A percentile compares a stretch with the other conserved stretches of the same genome.
phyloP scores from a whole-genome alignment of 345 rosid genomes.

The thale cress (Arabidopsis thaliana) region DNA sequence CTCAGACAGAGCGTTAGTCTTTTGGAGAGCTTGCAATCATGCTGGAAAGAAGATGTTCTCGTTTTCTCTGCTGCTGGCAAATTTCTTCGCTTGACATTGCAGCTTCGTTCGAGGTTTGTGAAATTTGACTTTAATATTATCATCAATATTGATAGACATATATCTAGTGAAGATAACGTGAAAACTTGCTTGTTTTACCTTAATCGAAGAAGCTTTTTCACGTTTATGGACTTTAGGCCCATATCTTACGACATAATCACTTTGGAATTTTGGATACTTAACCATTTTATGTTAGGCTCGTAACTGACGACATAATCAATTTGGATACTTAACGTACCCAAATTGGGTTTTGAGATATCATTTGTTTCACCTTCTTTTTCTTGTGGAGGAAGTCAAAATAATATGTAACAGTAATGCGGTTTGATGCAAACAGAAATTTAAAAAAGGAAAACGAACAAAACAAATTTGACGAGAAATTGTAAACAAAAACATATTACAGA shows the following conservation, averaged over 20 bases:
- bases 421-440: not conserved
- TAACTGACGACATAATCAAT: too few relatives aligned
- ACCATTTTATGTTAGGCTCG: too few relatives aligned
- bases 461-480: not conserved
- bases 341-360: not conserved
- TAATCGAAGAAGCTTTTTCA: too few relatives aligned
- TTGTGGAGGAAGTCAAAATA: not conserved
- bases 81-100: slow-evolving; percentile 91
- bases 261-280: too few relatives aligned
- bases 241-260: not conserved
- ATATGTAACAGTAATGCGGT: not conserved
- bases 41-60: slow-evolving; percentile 94
- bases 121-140: not conserved
- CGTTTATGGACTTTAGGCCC: not conserved
- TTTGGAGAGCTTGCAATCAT: slow-evolving; percentile 80
- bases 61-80: slow-evolving; percentile 84
- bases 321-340: not conserved
- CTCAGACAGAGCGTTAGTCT: slow-evolving; percentile 78
- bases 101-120: slow-evolving; percentile 80
- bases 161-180: too few relatives aligned
- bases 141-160: not conserved
- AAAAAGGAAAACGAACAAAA: not conserved
- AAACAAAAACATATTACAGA: not conserved
- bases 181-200: too few relatives aligned
- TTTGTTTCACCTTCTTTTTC: not conserved